Base-by-base conservation (phyloP, 1,284 basidiomycete species). In the Porphyrellus sp. region DNA sequence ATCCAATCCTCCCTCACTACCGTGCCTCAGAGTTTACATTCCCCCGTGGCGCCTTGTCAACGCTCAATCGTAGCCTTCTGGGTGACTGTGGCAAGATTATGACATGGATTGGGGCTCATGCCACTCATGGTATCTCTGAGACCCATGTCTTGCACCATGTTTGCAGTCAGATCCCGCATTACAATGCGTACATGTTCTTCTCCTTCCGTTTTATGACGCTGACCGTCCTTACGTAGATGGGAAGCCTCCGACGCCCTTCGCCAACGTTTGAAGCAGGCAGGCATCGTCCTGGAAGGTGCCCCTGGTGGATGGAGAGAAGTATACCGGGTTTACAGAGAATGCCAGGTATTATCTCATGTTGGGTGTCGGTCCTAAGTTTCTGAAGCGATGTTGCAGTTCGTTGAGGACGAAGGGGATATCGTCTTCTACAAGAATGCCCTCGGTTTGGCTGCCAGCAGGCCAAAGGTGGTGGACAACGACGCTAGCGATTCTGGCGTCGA, bases 1-100 rank as follows among this genome's bases (percentile, higher is more conserved):
- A 98, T 75, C 93, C 94, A 20, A 70, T 89, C 39, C 80, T 98
- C 28, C 94, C 95, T 49, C 96, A 99, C 76, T 99, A 98, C 82
- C 89, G 91, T 61, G 85, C 88, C 23, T 73, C 86, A 42, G 85
- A 89, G 64, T 98, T 96, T 80, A 97, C 88, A 44, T 99, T 99
- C 81, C 79, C 89, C 48, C 93, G 96, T 63, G 96, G 96, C 57
- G 96, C 96, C 18, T 85, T 99, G 47, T 78, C 91, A 57, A 99
- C 96, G 21, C 80, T 98, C 43, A 94, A 99, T 73, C 93, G 97
- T 55, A 83, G 75, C 62, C 83, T 94, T 59, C 77, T 97, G 35
- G 93, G 93, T 47, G 89, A 89, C 61, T 79, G 85, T 54, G 92
- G 91, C 42, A 72, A 69, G 27, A 61, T 84, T 59, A 84, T 83